Evolutionary conservation across 1,284 basidiomycete genomes (phyloP).

Genomic region (Fomitopsis betulina): DNA sequence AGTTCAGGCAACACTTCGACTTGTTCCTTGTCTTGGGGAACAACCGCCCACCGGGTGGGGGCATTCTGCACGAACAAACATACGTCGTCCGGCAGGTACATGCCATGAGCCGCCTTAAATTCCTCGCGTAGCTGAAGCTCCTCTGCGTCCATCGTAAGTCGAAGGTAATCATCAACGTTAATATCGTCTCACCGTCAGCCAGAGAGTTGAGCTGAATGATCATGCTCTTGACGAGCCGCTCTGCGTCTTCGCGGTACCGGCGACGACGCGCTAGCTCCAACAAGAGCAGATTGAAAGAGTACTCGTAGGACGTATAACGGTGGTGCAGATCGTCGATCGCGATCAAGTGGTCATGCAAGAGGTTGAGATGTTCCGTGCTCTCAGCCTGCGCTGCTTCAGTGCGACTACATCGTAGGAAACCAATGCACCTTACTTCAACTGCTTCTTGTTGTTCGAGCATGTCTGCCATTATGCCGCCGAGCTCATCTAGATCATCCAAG

Average conservation of each 20-base stretch:
- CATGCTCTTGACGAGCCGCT: conserved; percentile 64
- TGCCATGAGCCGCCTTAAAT: conserved; percentile 70
- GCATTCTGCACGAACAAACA: conserved; percentile 68
- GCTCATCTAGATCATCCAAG: conserved; percentile 65
- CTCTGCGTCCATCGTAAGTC: conserved; percentile 37
- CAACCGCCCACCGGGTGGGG: conserved; percentile 65
- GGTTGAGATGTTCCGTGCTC: conserved; percentile 47
- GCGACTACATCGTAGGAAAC: not conserved
- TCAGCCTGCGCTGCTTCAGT: conserved; percentile 33
- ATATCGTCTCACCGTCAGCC: conserved; percentile 48
- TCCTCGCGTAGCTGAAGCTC: conserved; percentile 56
- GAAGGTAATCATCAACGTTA: too few species aligned
- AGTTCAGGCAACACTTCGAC: conserved; percentile 56
- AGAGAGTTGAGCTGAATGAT: conserved; percentile 53
- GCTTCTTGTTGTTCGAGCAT: conserved; percentile 65
- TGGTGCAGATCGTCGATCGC: conserved; percentile 60
- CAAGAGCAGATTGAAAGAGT: conserved; percentile 66
- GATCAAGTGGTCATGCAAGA: conserved; percentile 54
- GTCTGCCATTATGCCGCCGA: conserved; percentile 72
- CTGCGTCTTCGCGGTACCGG: conserved; percentile 58
- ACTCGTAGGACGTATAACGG: conserved; percentile 60
- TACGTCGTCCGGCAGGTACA: conserved; percentile 69
- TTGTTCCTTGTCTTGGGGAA: conserved; percentile 47
- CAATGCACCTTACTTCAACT: conserved; percentile 49
- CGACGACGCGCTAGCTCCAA: conserved; percentile 67